Evolutionary conservation across 75 land plant species (phyloP).

Genomic region (Isoetes taiwanensis): DNA sequence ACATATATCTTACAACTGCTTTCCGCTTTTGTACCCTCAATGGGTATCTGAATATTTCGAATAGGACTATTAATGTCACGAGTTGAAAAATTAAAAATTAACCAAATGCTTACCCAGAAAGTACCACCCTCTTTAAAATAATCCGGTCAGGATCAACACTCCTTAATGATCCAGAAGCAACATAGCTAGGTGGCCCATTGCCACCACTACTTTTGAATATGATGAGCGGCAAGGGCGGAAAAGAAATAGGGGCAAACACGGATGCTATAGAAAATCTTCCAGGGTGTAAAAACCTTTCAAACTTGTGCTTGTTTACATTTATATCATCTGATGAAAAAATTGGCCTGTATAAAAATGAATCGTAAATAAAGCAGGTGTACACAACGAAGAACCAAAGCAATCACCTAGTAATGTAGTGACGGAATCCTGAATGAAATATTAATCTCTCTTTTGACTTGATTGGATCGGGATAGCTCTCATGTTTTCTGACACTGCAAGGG

Average conservation of each 20-base stretch:
- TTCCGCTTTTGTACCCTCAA: constrained; percentile 70
- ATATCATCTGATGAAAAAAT: constrained; percentile 78
- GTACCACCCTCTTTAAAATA: constrained; percentile 67
- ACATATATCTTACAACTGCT: constrained; percentile 77
- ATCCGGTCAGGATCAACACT: constrained; percentile 69
- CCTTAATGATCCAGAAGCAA: constrained; percentile 66
- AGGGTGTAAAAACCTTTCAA: constrained; percentile 90
- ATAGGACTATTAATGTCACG: background rate
- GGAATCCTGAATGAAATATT: constrained; percentile 81
- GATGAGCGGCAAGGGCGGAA: constrained; percentile 60
- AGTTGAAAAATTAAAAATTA: constrained; percentile 2
- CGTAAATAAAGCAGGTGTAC: background rate
- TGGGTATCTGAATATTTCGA: constrained; percentile 51
- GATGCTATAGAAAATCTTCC: constrained; percentile 82
- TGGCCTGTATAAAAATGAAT: constrained; percentile 40
- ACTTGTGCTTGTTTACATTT: constrained; percentile 83
- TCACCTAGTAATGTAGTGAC: constrained; percentile 70
- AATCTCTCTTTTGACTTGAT: constrained; percentile 72
- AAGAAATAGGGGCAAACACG: constrained; percentile 66
- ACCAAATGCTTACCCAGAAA: constrained; percentile 59
- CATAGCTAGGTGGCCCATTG: constrained; percentile 25
- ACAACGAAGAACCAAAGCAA: background rate
- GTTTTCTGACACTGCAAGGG: constrained; percentile 68
- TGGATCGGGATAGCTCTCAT: constrained; percentile 59
- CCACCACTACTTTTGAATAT: constrained; percentile 36